Base-by-base conservation (phyloP, 225 moss, liverwort and hornwort species). In the Marchantia polymorpha region DNA sequence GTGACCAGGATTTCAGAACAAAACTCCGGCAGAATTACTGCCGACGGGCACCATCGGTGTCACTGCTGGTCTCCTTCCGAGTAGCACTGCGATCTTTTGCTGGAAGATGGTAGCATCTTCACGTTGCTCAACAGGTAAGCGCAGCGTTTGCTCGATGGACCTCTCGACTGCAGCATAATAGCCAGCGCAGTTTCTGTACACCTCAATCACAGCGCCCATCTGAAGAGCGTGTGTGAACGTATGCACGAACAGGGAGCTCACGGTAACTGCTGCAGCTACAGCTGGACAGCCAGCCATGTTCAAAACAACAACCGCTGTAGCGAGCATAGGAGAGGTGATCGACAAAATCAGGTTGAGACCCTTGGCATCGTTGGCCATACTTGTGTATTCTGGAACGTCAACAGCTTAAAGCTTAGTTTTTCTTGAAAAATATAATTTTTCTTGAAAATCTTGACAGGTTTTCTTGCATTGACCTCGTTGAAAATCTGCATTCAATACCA, bases 401-500 rank as follows among this genome's bases (percentile, higher is more conserved):
- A n/a, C n/a, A n/a, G n/a, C n/a, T n/a, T n/a, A n/a, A n/a, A n/a
- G n/a, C n/a, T n/a, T n/a, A n/a, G n/a, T n/a, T n/a, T n/a, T n/a
- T n/a, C n/a, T n/a, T n/a, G n/a, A n/a, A n/a, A n/a, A n/a, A n/a
- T n/a, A n/a, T n/a, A n/a, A n/a, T n/a, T n/a, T n/a, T n/a, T n/a
- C n/a, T n/a, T n/a, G n/a, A n/a, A n/a, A 20, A 91, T 0, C 13
- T 87, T 75, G 0, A 90, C n/a, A 58, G 94, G 94, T 79, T 92
- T 94, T 76, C 96, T 91, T 59, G 96, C 92, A 81, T 96, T 96
- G 53, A 96, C 82, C 81, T 96, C 96, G 63, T 96, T 96, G 77
- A 90, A 96, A 49, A 96, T 54, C 92, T 95, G 85, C 31, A 80
- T 29, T 75, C 74, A 22, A n/a, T 20, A 64, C 56, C 55, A 60